Evolutionary conservation across 1,139 yeast genomes (phyloP).

Genomic region (Taphrina populina): DNA sequence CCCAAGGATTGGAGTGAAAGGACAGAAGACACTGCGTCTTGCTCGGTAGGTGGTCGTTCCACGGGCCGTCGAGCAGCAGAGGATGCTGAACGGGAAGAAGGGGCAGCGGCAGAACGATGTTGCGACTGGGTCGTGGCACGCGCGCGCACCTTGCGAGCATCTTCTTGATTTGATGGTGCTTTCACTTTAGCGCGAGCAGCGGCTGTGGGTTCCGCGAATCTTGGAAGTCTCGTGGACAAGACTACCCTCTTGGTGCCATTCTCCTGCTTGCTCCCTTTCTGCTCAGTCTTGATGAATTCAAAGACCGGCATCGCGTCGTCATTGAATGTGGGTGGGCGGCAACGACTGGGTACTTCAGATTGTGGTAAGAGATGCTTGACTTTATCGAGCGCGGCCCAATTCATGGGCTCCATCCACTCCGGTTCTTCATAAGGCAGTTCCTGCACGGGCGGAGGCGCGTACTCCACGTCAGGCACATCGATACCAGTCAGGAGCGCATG

Average conservation of each 20-base stretch:
- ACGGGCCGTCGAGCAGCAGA: too few relatives aligned
- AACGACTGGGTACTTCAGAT: too few relatives aligned
- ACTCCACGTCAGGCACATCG: constrained; percentile 27
- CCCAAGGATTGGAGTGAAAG: too few relatives aligned
- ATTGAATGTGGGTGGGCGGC: too few relatives aligned
- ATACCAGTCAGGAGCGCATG: constrained; percentile 27
- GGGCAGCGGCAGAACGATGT: too few relatives aligned
- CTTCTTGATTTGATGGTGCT: too few relatives aligned
- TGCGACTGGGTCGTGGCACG: too few relatives aligned
- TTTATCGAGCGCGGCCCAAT: constrained; percentile 19
- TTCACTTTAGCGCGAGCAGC: constrained; percentile 24
- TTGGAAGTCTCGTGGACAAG: not conserved
- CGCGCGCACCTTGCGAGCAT: too few relatives aligned
- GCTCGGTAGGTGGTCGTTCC: too few relatives aligned
- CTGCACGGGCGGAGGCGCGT: constrained; percentile 30
- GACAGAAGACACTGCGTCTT: too few relatives aligned
- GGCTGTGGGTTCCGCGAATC: constrained; percentile 20
- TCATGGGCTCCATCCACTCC: constrained; percentile 27
- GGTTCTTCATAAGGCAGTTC: constrained; percentile 27
- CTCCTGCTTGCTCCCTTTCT: not conserved
- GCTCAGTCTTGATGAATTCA: not conserved
- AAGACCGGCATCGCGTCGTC: not conserved
- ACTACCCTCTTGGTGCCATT: not conserved
- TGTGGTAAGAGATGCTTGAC: too few relatives aligned
- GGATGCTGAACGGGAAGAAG: too few relatives aligned